phyloP scores from a whole-genome alignment of 768 basidiomycete species.

The Hortiboletus flavorubellus region DNA sequence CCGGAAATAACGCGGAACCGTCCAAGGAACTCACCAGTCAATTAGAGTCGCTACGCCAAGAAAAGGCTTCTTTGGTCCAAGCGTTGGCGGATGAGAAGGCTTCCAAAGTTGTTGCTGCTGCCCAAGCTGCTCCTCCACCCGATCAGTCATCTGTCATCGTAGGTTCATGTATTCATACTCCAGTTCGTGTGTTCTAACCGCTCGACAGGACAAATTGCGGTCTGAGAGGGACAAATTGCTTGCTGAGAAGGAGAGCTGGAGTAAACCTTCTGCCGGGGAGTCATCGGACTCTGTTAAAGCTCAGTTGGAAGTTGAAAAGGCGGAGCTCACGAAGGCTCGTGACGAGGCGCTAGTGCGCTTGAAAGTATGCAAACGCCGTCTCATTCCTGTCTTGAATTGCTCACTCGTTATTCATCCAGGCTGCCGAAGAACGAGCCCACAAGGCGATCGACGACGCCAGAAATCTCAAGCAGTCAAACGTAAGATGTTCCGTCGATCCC shows the following conservation, averaged over 20 bases:
- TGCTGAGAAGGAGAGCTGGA: constrained; percentile 50
- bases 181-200: background rate
- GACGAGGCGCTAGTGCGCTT: constrained; percentile 57
- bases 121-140: constrained; percentile 5
- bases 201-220: constrained; percentile 45
- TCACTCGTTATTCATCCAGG: constrained; percentile 25
- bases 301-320: constrained; percentile 60
- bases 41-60: constrained; percentile 34
- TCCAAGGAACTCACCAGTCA: constrained; percentile 34
- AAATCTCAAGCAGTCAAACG: constrained; percentile 35
- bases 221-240: constrained; percentile 62
- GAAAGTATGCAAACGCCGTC: constrained; percentile 41
- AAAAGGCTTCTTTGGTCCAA: constrained; percentile 39
- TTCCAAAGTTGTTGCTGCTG: constrained; percentile 19
- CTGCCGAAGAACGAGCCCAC: constrained; percentile 40
- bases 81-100: constrained; percentile 38
- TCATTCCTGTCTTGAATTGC: background rate
- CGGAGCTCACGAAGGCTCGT: constrained; percentile 51
- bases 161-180: constrained; percentile 5
- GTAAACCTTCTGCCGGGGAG: constrained; percentile 18
- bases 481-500: constrained; percentile 5
- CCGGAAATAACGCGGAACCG: constrained; percentile 14
- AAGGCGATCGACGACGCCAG: constrained; percentile 44
- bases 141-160: constrained; percentile 34
- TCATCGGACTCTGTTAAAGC: constrained; percentile 34